These are phyloP conservation scores for Chlorella sp. DNA, from an alignment of 139 green algal genomes.

Conservation along the genomic window DNA sequence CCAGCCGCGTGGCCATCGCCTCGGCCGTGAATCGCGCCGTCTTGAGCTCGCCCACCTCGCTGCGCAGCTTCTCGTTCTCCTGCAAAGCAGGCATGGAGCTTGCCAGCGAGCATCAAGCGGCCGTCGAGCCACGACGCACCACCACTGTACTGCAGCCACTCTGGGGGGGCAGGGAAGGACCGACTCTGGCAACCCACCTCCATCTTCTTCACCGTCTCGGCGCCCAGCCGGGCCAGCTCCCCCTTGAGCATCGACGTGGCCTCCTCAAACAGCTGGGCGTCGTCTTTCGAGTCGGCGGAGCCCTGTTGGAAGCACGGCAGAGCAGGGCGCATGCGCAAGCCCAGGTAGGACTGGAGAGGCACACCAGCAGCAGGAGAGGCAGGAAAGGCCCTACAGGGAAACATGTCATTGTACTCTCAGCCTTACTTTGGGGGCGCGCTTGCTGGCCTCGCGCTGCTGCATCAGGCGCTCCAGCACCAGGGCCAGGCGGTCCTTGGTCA, in stretches of 20 bases:
- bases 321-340: neutral
- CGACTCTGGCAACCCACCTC: too few species aligned
- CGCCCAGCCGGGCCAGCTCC: constrained; percentile 32
- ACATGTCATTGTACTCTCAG: neutral
- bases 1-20: constrained; percentile 26
- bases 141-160: too few species aligned
- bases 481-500: constrained; percentile 25
- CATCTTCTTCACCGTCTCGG: constrained; percentile 18
- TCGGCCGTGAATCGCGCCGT: constrained; percentile 31
- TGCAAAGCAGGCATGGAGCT: neutral
- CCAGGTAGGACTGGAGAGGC: neutral
- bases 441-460: neutral
- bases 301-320: neutral
- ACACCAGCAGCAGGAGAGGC: too few species aligned
- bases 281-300: neutral
- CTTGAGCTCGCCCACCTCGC: constrained; percentile 42
- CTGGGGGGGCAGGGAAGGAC: too few species aligned
- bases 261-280: constrained; percentile 33
- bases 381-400: neutral
- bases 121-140: too few species aligned
- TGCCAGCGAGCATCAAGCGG: neutral
- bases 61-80: constrained; percentile 20
- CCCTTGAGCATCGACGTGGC: constrained; percentile 27
- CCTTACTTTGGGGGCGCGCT: neutral
- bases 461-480: constrained; percentile 33